These are phyloP conservation scores for Hericium erinaceus DNA, from an alignment of 768 basidiomycete genomes.

Conservation along the genomic window DNA sequence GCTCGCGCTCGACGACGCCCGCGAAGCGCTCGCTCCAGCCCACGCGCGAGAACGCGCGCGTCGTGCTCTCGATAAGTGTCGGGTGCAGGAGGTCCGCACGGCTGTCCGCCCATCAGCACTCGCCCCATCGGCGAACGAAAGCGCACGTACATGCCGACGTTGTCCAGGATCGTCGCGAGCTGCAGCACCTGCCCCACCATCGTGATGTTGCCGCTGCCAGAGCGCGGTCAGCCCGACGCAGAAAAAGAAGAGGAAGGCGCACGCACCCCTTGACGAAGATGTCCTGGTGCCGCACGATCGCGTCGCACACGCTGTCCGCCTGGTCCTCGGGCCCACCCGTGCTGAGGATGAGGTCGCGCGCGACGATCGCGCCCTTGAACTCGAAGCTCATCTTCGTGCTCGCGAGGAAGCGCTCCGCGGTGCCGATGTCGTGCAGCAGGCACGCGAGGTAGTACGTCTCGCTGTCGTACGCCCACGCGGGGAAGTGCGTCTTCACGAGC, in stretches of 20 bases:
- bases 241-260: no score
- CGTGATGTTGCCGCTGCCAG: conserved; percentile 38
- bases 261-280: conserved; percentile 36
- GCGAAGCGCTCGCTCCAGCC: conserved; percentile 39
- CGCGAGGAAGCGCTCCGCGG: conserved; percentile 36
- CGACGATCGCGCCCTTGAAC: conserved; percentile 45
- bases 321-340: conserved; percentile 37
- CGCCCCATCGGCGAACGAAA: not conserved
- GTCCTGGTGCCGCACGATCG: conserved; percentile 39
- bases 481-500: conserved; percentile 37
- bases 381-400: conserved; percentile 50
- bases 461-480: conserved; percentile 35
- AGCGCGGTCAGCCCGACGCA: not conserved
- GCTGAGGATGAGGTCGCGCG: conserved; percentile 36
- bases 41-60: conserved; percentile 31
- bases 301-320: conserved; percentile 43
- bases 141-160: conserved; percentile 33
- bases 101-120: conserved; percentile 15
- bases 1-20: conserved; percentile 34
- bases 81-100: conserved; percentile 35
- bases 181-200: conserved; percentile 41
- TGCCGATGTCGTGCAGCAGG: conserved; percentile 45
- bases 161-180: conserved; percentile 39
- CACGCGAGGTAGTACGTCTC: conserved; percentile 45
- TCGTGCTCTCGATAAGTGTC: conserved; percentile 31